phyloP scores from a whole-genome alignment of 2,329 filamentous ascomycete species.

The Verticillium nonalfalfae region DNA sequence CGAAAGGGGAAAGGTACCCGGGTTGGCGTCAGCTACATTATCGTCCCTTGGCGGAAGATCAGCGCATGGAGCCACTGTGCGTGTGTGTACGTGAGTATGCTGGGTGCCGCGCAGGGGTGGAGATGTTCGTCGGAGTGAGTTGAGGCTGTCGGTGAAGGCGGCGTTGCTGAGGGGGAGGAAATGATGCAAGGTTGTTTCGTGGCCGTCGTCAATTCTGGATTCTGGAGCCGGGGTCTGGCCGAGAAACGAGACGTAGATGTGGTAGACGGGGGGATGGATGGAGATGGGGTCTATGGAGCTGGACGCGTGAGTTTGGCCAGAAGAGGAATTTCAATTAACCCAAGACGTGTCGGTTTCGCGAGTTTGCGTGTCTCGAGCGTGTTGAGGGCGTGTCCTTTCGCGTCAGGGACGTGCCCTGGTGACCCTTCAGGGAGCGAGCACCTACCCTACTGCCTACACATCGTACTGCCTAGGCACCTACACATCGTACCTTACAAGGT shows the following conservation, averaged over 20 bases:
- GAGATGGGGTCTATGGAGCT: not conserved
- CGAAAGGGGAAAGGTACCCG: not conserved
- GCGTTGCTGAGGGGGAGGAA: not conserved
- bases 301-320: constrained; percentile 1
- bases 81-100: not conserved
- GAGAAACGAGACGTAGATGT: not conserved
- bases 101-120: not conserved
- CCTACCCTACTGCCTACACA: too few species aligned
- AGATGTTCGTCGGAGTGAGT: not conserved
- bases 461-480: too few species aligned
- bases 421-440: too few species aligned
- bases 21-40: not conserved
- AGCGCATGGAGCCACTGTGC: not conserved
- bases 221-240: not conserved
- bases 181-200: not conserved
- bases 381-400: not conserved
- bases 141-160: not conserved
- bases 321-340: constrained; percentile 13
- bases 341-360: constrained; percentile 39
- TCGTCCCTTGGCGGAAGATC: not conserved
- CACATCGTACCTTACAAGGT: too few species aligned
- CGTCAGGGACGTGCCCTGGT: not conserved
- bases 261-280: not conserved
- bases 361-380: constrained; percentile 22
- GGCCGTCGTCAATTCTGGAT: not conserved